Percentiles rank a stretch among this genome's conserved stretches.
These are phyloP conservation scores for Pugionium cornutum DNA, from an alignment of 345 rosid genomes.

Conservation along the genomic window DNA sequence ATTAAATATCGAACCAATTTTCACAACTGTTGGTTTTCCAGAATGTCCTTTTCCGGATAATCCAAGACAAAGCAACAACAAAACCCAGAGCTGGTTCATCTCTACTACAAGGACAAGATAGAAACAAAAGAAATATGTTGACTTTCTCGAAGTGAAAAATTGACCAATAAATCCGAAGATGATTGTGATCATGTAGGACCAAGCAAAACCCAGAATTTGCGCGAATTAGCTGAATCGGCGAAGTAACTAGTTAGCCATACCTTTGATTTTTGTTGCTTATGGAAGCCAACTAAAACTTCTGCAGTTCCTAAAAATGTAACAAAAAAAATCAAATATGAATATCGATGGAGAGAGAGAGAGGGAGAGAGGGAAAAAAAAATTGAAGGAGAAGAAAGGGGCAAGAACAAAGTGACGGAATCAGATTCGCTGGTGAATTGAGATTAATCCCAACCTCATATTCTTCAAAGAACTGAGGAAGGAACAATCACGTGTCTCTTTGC, in stretches of 20 bases:
- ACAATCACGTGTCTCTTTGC: constrained; percentile 31
- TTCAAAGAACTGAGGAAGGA: constrained; percentile 11
- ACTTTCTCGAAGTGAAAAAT: constrained; percentile 1
- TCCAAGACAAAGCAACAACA: constrained; percentile 37
- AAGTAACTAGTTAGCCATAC: constrained; percentile 16
- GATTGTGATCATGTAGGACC: constrained; percentile 5
- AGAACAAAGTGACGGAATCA: constrained; percentile 37
- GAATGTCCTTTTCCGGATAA: constrained; percentile 42
- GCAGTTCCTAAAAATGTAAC: neutral
- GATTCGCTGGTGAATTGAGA: constrained; percentile 39
- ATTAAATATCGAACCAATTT: constrained; percentile 72
- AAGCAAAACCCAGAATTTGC: neutral
- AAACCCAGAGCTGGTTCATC: constrained; percentile 42
- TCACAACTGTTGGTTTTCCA: constrained; percentile 62
- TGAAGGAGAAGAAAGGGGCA: constrained; percentile 32
- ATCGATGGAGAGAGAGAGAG: neutral
- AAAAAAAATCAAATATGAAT: constrained; percentile 3
- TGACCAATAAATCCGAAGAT: constrained; percentile 9
- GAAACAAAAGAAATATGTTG: constrained; percentile 8
- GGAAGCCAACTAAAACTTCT: constrained; percentile 9
- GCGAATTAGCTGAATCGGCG: constrained; percentile 8
- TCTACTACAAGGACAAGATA: constrained; percentile 20
- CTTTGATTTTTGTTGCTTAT: neutral
- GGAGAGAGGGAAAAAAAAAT: neutral
- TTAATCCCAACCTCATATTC: constrained; percentile 39